Conservation (phyloP, 495 filamentous ascomycete genomes). For the Aspergillus olivimuriae region DNA sequence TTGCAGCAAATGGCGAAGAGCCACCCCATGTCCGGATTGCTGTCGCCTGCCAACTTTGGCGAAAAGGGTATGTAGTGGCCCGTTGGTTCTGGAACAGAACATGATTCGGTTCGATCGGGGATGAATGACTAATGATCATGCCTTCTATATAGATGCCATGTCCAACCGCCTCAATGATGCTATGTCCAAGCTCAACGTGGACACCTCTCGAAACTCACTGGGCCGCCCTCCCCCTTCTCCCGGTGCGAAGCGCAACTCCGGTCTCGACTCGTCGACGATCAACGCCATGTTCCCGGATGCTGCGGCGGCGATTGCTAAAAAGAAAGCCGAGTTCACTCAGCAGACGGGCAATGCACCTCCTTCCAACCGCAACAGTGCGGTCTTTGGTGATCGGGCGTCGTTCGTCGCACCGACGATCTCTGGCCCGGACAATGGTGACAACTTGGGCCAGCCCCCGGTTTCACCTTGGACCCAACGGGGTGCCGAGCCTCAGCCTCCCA, state of each 20-base stretch:
- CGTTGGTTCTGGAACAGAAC: not conserved
- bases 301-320: conserved; percentile 91
- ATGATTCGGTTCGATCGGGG: not conserved
- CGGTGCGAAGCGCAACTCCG: conserved; percentile 81
- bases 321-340: conserved; percentile 95
- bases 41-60: conserved; percentile 89
- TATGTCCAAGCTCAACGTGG: conserved; percentile 90
- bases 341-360: conserved; percentile 84
- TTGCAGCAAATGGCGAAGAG: conserved; percentile 97
- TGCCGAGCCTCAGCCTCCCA: conserved; percentile 46
- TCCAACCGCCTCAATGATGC: conserved; percentile 92
- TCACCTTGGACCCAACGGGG: conserved; percentile 71
- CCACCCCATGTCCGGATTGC: conserved; percentile 92
- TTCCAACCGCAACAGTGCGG: conserved; percentile 89
- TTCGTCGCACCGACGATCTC: conserved; percentile 75
- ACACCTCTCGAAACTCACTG: conserved; percentile 80
- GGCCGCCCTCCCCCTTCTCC: conserved; percentile 72
- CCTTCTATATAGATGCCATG: conserved; percentile 71
- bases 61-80: conserved; percentile 69
- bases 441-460: conserved; percentile 51
- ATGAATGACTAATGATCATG: not conserved
- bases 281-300: conserved; percentile 99
- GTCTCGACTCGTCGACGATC: conserved; percentile 85
- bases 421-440: conserved; percentile 52
- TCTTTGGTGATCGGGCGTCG: conserved; percentile 73